Evolutionary conservation across 495 filamentous ascomycete species (phyloP).

Genomic region (Xylaria nigripes): DNA sequence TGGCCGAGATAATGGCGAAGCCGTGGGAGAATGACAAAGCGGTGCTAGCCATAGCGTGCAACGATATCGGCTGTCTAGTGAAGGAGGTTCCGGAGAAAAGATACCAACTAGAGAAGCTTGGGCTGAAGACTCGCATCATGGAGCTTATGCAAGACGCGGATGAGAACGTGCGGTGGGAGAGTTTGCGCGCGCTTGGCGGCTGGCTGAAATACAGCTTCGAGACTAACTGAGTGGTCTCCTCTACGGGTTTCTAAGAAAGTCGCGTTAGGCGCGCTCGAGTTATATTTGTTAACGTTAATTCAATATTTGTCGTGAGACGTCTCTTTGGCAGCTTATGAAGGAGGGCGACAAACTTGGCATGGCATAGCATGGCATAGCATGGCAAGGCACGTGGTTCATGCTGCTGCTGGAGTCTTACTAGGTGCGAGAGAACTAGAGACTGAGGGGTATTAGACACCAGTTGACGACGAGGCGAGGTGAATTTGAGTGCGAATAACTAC

Average conservation of each 20-base stretch:
- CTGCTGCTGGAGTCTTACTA: neutral
- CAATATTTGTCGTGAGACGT: neutral
- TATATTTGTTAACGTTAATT: neutral
- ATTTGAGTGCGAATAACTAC: neutral
- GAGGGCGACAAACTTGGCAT: neutral
- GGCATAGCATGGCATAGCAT: neutral
- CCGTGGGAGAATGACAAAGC: conserved; percentile 89
- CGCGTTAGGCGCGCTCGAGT: neutral
- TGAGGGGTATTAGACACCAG: neutral
- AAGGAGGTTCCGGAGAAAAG: conserved; percentile 85
- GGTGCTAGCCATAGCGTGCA: conserved; percentile 91
- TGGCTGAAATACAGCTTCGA: conserved; percentile 91
- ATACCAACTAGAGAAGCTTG: conserved; percentile 74
- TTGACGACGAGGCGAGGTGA: neutral
- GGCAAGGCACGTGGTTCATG: neutral
- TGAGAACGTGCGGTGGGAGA: conserved; percentile 91
- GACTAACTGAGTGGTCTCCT: conserved; percentile 28
- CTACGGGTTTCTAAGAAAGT: neutral
- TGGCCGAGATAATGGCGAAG: conserved; percentile 81
- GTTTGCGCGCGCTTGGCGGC: conserved; percentile 81
- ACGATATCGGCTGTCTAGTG: conserved; percentile 83
- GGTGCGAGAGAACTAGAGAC: neutral
- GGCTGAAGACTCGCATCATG: conserved; percentile 88
- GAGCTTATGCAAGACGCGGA: conserved; percentile 87
- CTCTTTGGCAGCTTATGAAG: neutral